Base-by-base conservation (phyloP, 169 alveolate genomes). In the Cryptosporidium viatorum region DNA sequence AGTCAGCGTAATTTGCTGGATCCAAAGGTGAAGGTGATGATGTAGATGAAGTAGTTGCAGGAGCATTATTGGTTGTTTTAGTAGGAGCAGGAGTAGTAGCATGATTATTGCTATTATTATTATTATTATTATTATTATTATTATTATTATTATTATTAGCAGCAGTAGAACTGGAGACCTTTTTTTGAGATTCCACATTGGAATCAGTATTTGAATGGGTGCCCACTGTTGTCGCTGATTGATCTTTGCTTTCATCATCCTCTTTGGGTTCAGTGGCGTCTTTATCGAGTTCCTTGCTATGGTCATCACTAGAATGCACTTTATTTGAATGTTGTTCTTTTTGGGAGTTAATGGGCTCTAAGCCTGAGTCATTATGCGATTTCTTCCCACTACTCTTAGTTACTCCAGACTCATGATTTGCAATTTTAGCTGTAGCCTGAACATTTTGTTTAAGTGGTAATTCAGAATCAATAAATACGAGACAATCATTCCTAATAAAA, bases 401-500 rank as follows among this genome's bases (percentile, higher is more conserved):
- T 8, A 35, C 29, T 2, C 41, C 48, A 65, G 71, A 29, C 9
- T 65, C 71, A 9, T n/a, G 2, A 35, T n/a, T 37, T 65, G 71
- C 71, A 31, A 65, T 65, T 65, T 65, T 65, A 31, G 71, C 71
- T 37, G 71, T 37, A 31, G 50, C 10, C 43, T 65, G 71, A n/a
- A 65, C 16, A 51, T 51, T 31, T 39, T 65, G 43, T 29, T n/a
- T 65, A n/a, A 65, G 71, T 7, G 89, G 89, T 29, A 80, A 43
- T 26, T 62, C 74, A 48, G 89, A 80, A 29, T 80, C 89, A 33
- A 80, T n/a, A 26, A 80, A 80, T 41, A 80, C 21, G 23, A 80
- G 68, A 21, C 89, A 80, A 31, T 80, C 89, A n/a, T 80, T 80
- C 43, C 89, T 31, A 10, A 80, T 48, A 80, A 80, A 80, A 65